phyloP scores from a whole-genome alignment of 202 grass and related monocot species.

The Hordeum pubiflorum region DNA sequence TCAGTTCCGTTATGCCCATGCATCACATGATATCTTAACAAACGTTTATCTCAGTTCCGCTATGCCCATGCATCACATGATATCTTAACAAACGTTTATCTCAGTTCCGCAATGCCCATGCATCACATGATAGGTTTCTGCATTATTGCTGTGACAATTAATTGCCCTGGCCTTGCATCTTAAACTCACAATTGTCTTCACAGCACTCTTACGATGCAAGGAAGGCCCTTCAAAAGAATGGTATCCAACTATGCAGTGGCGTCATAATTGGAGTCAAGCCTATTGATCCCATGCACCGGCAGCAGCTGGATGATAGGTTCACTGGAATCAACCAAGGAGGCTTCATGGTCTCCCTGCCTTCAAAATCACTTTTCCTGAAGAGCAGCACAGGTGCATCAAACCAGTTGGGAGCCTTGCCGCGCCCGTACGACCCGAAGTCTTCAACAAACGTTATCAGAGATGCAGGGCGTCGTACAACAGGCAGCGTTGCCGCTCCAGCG shows the following conservation, averaged over 20 bases:
- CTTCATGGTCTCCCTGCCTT: slow-evolving; percentile 76
- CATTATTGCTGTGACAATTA: neutral
- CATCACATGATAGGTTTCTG: neutral
- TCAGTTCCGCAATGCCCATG: neutral
- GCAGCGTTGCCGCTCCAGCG: slow-evolving; percentile 49
- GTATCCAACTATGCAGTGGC: slow-evolving; percentile 53
- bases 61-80: neutral
- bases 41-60: neutral
- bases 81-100: neutral
- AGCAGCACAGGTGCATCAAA: slow-evolving; percentile 17
- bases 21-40: neutral
- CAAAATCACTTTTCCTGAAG: slow-evolving; percentile 37
- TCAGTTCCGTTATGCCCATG: neutral
- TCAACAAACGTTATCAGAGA: slow-evolving; percentile 39
- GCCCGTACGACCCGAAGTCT: slow-evolving; percentile 46
- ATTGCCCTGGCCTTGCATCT: neutral
- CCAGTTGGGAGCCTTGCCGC: slow-evolving; percentile 35
- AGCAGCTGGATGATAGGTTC: slow-evolving; percentile 47
- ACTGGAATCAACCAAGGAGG: slow-evolving; percentile 36
- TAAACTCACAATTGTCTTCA: slow-evolving; percentile 6
- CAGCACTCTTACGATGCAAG: slow-evolving; percentile 51
- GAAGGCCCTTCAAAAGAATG: slow-evolving; percentile 85
- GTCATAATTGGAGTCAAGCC: slow-evolving; percentile 79
- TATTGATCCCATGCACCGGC: slow-evolving; percentile 53
- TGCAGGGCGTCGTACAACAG: slow-evolving; percentile 34